phyloP scores from a whole-genome alignment of 441 rosid species.

The Erodium trifolium region DNA sequence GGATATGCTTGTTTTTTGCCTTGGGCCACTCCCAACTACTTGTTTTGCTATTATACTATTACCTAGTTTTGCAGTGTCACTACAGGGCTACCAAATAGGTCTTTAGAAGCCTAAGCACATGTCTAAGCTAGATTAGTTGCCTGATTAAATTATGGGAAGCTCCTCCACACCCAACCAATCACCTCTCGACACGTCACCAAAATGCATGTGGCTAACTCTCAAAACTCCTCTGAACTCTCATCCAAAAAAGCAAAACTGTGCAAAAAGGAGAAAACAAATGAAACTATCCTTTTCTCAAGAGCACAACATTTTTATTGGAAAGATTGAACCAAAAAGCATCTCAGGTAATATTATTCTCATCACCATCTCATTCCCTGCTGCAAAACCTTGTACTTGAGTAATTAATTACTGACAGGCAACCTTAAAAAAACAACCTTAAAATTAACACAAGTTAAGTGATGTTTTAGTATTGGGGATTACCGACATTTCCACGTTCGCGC shows the following conservation, averaged over 20 bases:
- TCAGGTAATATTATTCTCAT: neutral
- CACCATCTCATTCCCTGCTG: neutral
- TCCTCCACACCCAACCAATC: neutral
- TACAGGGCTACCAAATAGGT: slow-evolving; percentile 1
- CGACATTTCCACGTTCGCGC: neutral
- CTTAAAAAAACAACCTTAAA: neutral
- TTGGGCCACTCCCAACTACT: slow-evolving; percentile 6
- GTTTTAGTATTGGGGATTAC: neutral
- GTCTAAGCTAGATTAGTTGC: slow-evolving; percentile 2
- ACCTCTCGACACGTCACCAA: neutral
- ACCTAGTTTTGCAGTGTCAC: neutral
- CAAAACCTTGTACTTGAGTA: neutral
- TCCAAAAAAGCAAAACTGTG: neutral
- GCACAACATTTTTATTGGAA: neutral
- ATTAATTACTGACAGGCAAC: neutral
- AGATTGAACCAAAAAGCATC: neutral
- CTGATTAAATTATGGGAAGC: neutral
- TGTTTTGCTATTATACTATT: neutral
- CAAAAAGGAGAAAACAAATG: neutral
- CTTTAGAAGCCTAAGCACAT: neutral
- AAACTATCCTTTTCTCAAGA: too few relatives aligned
- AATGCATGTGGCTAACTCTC: neutral
- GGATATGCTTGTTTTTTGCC: slow-evolving; percentile 6
- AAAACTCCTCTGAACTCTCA: neutral
- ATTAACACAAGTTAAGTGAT: neutral